Evolutionary conservation across 495 filamentous ascomycete species (phyloP).

Genomic region (Corynascus novoguineensis): DNA sequence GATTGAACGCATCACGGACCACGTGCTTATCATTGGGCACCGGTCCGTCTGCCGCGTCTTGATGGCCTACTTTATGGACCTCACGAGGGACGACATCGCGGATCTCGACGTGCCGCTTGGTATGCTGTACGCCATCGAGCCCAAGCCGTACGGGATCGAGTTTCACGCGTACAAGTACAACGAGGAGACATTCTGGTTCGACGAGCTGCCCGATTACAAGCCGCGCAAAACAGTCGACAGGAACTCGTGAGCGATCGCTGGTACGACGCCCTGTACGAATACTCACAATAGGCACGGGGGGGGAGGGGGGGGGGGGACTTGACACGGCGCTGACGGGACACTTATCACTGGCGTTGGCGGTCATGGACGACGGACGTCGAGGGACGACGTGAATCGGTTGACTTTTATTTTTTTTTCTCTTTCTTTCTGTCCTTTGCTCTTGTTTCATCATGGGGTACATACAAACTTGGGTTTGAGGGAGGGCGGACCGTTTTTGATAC

Average conservation of each 20-base stretch:
- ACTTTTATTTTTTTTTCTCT: neutral
- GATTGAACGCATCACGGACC: constrained; percentile 93
- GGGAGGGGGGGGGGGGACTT: too few species aligned
- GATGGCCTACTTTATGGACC: constrained; percentile 90
- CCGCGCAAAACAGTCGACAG: constrained; percentile 52
- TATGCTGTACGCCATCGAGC: constrained; percentile 87
- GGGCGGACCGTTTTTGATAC: neutral
- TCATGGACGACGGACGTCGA: neutral
- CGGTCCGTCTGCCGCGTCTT: constrained; percentile 85
- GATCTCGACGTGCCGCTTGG: constrained; percentile 89
- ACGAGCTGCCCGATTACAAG: constrained; percentile 71
- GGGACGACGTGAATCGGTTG: neutral
- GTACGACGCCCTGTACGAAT: constrained; percentile 5
- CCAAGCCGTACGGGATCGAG: constrained; percentile 95
- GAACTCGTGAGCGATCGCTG: constrained; percentile 18
- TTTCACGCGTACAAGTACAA: constrained; percentile 94
- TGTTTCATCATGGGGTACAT: too few species aligned
- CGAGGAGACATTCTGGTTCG: constrained; percentile 67
- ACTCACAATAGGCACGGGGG: neutral
- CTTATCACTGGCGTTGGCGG: constrained; percentile 2
- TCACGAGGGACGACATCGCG: constrained; percentile 83
- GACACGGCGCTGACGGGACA: neutral
- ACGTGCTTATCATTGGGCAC: constrained; percentile 85
- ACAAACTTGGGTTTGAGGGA: too few species aligned
- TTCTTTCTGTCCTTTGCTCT: too few species aligned